Evolutionary conservation across 176 grass and related monocot species (phyloP).

Genomic region (Carex littledalei): DNA sequence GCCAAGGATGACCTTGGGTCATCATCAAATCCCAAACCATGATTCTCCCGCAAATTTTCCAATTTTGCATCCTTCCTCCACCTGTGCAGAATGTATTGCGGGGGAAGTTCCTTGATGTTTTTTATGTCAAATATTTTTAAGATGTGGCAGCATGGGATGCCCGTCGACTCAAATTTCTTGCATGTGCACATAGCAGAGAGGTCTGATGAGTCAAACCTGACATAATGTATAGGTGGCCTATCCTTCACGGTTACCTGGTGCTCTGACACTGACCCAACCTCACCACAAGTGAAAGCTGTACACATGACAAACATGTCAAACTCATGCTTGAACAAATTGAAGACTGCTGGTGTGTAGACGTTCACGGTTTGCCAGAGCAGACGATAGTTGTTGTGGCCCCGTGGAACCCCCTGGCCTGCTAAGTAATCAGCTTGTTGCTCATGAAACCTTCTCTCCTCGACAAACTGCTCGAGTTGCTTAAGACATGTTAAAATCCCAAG

Average conservation of each 20-base stretch:
- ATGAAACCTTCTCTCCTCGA: slow-evolving; percentile 54
- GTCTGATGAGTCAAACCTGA: slow-evolving; percentile 72
- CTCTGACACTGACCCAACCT: slow-evolving; percentile 57
- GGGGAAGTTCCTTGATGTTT: slow-evolving; percentile 90
- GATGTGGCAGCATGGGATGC: slow-evolving; percentile 69
- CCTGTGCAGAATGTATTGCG: slow-evolving; percentile 72
- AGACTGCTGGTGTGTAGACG: slow-evolving; percentile 58
- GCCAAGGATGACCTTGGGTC: slow-evolving; percentile 51
- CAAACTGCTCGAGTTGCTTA: slow-evolving; percentile 54
- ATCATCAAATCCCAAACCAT: slow-evolving; percentile 43
- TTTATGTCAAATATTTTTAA: slow-evolving; percentile 71
- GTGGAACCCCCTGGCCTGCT: slow-evolving; percentile 47
- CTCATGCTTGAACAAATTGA: slow-evolving; percentile 70
- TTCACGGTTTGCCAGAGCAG: slow-evolving; percentile 80
- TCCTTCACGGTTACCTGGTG: slow-evolving; percentile 65
- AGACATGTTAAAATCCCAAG: slow-evolving; percentile 53
- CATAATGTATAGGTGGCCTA: slow-evolving; percentile 39
- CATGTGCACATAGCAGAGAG: slow-evolving; percentile 62
- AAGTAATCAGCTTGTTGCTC: slow-evolving; percentile 78
- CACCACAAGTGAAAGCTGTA: slow-evolving; percentile 51
- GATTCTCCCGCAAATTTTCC: slow-evolving; percentile 43
- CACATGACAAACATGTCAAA: slow-evolving; percentile 56
- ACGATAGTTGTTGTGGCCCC: slow-evolving; percentile 27
- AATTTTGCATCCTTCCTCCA: slow-evolving; percentile 80
- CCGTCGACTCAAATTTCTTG: slow-evolving; percentile 65